These are phyloP conservation scores for Margaritispora aquatica DNA, from an alignment of 495 filamentous ascomycete genomes.

Conservation along the genomic window DNA sequence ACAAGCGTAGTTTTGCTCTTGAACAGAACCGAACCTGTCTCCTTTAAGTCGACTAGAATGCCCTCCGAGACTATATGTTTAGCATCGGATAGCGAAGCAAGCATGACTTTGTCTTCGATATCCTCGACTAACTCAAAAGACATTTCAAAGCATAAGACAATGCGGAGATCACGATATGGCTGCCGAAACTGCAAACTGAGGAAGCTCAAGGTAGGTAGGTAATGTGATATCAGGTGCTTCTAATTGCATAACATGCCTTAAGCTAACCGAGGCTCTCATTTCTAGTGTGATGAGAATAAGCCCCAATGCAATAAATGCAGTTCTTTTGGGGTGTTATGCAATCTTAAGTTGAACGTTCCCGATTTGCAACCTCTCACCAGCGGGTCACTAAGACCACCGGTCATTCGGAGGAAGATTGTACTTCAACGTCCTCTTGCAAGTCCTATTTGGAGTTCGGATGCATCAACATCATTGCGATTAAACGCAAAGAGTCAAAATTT, in stretches of 20 bases:
- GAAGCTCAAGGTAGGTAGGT: slow-evolving; percentile 42
- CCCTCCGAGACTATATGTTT: slow-evolving; percentile 2
- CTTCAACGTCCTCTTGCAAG: slow-evolving; percentile 24
- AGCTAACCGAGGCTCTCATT: neutral
- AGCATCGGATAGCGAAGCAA: slow-evolving; percentile 8
- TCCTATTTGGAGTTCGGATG: slow-evolving; percentile 24
- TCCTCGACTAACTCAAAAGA: slow-evolving; percentile 19
- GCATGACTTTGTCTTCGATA: too few species aligned
- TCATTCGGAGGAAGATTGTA: slow-evolving; percentile 7
- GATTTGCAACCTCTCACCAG: slow-evolving; percentile 34
- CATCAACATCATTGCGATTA: slow-evolving; percentile 28
- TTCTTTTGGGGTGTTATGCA: slow-evolving; percentile 38
- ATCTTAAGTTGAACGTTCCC: slow-evolving; percentile 30
- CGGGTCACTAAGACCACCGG: slow-evolving; percentile 16
- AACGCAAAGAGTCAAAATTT: slow-evolving; percentile 33
- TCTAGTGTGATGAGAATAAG: slow-evolving; percentile 40
- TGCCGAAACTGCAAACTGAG: slow-evolving; percentile 46
- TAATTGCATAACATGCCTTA: slow-evolving; percentile 3
- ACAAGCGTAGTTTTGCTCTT: too few species aligned
- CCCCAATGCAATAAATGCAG: slow-evolving; percentile 39
- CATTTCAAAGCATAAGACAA: slow-evolving; percentile 29
- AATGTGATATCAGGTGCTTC: slow-evolving; percentile 5
- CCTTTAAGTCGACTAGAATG: too few species aligned
- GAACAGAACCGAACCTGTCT: too few species aligned
- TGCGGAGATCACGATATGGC: slow-evolving; percentile 33